Percentiles rank a stretch among this genome's conserved stretches.
Conservation (phyloP, 2,329 filamentous ascomycete genomes). For the Exophiala aquamarina region DNA sequence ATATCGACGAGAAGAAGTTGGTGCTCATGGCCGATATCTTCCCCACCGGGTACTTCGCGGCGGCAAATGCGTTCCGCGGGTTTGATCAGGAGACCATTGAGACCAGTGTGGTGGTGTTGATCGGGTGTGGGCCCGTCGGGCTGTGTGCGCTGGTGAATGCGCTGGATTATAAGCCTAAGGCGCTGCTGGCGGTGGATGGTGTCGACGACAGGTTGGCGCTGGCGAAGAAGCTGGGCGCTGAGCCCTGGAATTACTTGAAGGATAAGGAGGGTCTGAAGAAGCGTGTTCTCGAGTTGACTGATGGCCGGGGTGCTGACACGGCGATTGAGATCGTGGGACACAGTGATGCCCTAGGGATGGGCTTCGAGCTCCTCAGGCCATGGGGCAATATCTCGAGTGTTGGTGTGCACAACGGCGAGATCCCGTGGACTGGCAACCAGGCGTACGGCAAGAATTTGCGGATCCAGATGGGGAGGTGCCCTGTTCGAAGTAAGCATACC, state of each 20-base stretch:
- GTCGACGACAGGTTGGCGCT: constrained; percentile 72
- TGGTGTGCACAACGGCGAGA: constrained; percentile 73
- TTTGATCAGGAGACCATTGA: constrained; percentile 57
- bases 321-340: constrained; percentile 77
- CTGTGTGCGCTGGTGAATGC: constrained; percentile 80
- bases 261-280: constrained; percentile 65
- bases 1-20: constrained; percentile 70
- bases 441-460: constrained; percentile 69
- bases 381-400: constrained; percentile 75
- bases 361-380: constrained; percentile 69
- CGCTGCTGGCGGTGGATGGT: constrained; percentile 77
- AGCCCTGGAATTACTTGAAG: constrained; percentile 75
- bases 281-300: constrained; percentile 71
- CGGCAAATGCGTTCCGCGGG: constrained; percentile 71
- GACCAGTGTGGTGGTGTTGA: constrained; percentile 71
- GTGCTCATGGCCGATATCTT: constrained; percentile 94
- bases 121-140: constrained; percentile 84
- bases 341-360: constrained; percentile 65
- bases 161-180: constrained; percentile 71
- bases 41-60: constrained; percentile 80
- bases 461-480: constrained; percentile 74
- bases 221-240: constrained; percentile 73
- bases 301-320: constrained; percentile 80
- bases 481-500: constrained; percentile 55
- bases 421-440: constrained; percentile 64